Base-by-base conservation (phyloP, 139 green algal species). In the Coelastrella sp. region DNA sequence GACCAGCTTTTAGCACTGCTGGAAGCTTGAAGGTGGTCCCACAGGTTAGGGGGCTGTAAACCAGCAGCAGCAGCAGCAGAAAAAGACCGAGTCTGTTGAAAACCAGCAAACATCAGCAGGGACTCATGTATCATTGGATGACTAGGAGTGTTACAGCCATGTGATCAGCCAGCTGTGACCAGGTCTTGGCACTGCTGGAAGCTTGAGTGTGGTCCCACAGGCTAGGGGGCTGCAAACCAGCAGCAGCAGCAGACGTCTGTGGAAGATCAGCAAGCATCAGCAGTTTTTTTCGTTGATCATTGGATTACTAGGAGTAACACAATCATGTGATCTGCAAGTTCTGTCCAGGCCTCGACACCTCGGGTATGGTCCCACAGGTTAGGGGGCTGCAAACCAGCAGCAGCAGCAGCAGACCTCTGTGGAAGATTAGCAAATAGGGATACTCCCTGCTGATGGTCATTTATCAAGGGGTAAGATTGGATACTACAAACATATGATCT, bases 371-470 rank as follows among this genome's bases (percentile, higher is more conserved):
- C 65, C 82, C 82, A 87, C 2, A 87, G 65, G 10, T 65, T 65
- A n/a, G 82, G 82, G 8, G 74, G 60, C 82, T 87, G 81, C 61
- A 60, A 16, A 80, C 23, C 22, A 60, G 23, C 74, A 80, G 74
- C 74, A 80, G 23, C 4, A 58, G 74, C 74, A 80, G 5, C 14
- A 54, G 23, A 77, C 17, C 5, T 20, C 20, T 77, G 3, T 4
- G 20, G 20, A 77, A 32, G n/a, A 5, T 23, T 7, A 19, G 3
- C 32, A 47, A 47, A 47, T 47, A 47, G 32, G 32, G 32, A 47
- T 47, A 47, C 32, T 47, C 32, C 32, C 32, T 47, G 32, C 32
- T 47, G 32, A 47, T 47, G 32, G 32, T 47, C 32, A 47, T 47
- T 47, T 47, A 47, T 47, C 32, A 47, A 47, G 32, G 32, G 32